These are phyloP conservation scores for Mycena polygramma DNA, from an alignment of 768 basidiomycete species.

Conservation along the genomic window DNA sequence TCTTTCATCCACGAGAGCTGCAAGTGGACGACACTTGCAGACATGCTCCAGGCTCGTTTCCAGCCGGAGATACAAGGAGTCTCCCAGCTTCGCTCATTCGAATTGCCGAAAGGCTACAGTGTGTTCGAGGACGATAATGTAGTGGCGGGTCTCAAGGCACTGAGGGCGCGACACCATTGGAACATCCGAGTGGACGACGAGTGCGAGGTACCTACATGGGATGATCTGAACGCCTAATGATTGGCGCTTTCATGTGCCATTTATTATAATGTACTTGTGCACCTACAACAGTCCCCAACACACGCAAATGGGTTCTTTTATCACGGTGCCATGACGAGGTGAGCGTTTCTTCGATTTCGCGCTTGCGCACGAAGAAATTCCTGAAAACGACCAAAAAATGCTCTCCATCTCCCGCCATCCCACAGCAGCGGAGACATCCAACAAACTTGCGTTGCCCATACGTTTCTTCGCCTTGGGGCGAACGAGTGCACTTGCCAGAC, in stretches of 20 bases:
- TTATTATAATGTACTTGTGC: too few species aligned
- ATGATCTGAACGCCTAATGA: too few species aligned
- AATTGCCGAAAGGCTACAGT: not conserved
- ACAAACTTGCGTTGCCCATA: not conserved
- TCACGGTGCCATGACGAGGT: too few species aligned
- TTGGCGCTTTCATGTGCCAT: too few species aligned
- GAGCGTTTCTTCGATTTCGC: too few species aligned
- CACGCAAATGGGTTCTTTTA: too few species aligned
- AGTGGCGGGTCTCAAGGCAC: not conserved
- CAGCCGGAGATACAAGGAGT: not conserved
- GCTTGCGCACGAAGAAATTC: too few species aligned
- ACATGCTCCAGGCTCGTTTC: not conserved
- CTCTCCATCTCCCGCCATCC: not conserved
- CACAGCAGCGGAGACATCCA: not conserved
- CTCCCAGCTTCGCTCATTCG: constrained; percentile 5
- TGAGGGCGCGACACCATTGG: constrained; percentile 3
- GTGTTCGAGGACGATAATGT: not conserved
- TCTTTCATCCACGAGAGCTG: too few species aligned
- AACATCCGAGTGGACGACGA: constrained; percentile 14
- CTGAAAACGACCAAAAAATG: not conserved
- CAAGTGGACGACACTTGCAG: too few species aligned
- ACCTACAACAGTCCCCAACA: too few species aligned
- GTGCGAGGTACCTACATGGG: constrained; percentile 1
- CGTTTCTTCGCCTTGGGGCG: not conserved
- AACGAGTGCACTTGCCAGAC: not conserved